Base-by-base conservation (phyloP, 2,329 filamentous ascomycete genomes). In the Claviceps sp. region DNA sequence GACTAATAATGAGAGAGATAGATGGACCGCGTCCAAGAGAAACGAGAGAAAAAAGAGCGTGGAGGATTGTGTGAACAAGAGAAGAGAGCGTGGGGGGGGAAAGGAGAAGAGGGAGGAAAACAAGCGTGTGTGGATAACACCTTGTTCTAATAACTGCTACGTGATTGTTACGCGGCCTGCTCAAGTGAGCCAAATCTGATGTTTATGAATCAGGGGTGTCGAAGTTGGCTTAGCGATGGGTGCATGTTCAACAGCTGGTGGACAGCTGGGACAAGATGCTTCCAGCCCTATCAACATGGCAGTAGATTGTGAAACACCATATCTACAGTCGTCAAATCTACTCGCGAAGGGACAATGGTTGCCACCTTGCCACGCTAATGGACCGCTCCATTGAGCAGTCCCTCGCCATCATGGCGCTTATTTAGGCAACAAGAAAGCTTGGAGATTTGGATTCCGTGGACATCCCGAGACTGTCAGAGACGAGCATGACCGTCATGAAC, bases 211-310 rank as follows among this genome's bases (percentile, higher is more conserved):
- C 50, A 47, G 37, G 44, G 37, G 18, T 42, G 18, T 37, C n/a
- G 41, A 30, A 9, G 20, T 41, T 41, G 14, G 20, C n/a, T 20
- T n/a, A 47, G 30, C 30, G n/a, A 14, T 37, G 20, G 45, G 48
- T 14, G 26, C n/a, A 48, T 55, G 48, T 41, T 41, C 20, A 47
- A 47, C 54, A 54, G 51, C 47, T 54, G 51, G 50, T 46, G 47
- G 44, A 55, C 44, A 50, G 24, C 43, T 48, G 45, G 34, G 20
- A 37, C 34, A 37, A 45, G 26, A 46, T 26, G 37, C 43, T 20
- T 34, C 30, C 30, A 37, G 38, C 22, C 37, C 37, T 41, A 48
- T 30, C 37, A 30, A 13, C 22, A 41, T 20, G 14, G 9, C 22
- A n/a, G 2, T 30, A 30, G 8, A 11, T 34, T 34, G 9, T 30